Evolutionary conservation across 495 filamentous ascomycete genomes (phyloP).

Genomic region (Zalerion maritima): DNA sequence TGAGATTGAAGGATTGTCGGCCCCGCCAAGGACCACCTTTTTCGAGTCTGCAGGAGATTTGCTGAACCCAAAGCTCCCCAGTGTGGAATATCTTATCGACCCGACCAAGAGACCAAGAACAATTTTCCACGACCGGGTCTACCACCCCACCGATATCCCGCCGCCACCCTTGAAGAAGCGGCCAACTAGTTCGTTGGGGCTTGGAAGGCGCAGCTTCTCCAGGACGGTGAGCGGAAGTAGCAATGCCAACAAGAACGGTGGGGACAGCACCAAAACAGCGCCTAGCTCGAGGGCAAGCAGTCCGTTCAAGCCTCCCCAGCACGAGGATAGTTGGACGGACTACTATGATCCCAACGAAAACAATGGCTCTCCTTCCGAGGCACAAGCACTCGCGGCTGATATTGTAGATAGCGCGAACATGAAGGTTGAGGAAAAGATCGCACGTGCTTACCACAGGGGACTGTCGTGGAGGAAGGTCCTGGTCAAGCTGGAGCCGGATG

Average conservation of each 20-base stretch:
- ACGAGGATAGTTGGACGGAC: slow-evolving; percentile 18
- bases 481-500: slow-evolving; percentile 88
- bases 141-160: slow-evolving; percentile 86
- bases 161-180: slow-evolving; percentile 55
- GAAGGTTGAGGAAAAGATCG: slow-evolving; percentile 94
- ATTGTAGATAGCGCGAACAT: slow-evolving; percentile 45
- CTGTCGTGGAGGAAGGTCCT: slow-evolving; percentile 93
- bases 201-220: slow-evolving; percentile 17
- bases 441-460: slow-evolving; percentile 79
- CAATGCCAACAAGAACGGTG: slow-evolving; percentile 6
- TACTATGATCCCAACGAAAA: slow-evolving; percentile 23
- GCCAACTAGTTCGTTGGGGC: slow-evolving; percentile 24
- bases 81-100: slow-evolving; percentile 63
- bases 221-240: slow-evolving; percentile 19
- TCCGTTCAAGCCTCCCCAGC: slow-evolving; percentile 1
- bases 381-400: slow-evolving; percentile 17
- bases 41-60: slow-evolving; percentile 91
- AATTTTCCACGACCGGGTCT: slow-evolving; percentile 94
- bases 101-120: slow-evolving; percentile 73
- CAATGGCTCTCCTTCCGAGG: slow-evolving; percentile 22
- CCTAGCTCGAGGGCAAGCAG: not conserved
- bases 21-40: slow-evolving; percentile 83
- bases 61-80: slow-evolving; percentile 76
- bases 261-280: too few species aligned
- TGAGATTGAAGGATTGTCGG: slow-evolving; percentile 28